Conservation (phyloP, 2,329 filamentous ascomycete species). For the Byssothecium circinans region DNA sequence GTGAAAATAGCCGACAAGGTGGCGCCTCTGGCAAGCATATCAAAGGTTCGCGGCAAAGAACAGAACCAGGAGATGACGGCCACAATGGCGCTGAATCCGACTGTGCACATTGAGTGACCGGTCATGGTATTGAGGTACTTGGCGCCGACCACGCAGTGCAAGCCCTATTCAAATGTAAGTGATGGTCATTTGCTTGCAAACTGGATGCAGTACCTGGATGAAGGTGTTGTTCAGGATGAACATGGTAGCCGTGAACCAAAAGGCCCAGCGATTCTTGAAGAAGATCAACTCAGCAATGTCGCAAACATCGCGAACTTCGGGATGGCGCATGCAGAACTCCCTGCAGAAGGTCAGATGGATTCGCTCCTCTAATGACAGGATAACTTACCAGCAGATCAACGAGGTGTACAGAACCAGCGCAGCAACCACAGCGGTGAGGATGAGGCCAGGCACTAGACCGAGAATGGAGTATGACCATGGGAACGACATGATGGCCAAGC, state of each 20-base stretch:
- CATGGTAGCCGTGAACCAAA: constrained; percentile 74
- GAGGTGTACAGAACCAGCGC: constrained; percentile 82
- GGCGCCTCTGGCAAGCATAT: constrained; percentile 75
- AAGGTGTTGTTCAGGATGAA: constrained; percentile 94
- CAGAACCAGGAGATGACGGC: constrained; percentile 74
- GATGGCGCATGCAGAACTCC: constrained; percentile 89
- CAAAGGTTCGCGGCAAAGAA: constrained; percentile 85
- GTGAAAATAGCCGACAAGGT: constrained; percentile 83
- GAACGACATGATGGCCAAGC: constrained; percentile 91
- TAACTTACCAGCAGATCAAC: constrained; percentile 60
- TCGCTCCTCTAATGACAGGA: not conserved
- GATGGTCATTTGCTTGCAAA: constrained; percentile 9
- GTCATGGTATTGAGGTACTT: constrained; percentile 91
- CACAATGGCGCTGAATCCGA: constrained; percentile 75
- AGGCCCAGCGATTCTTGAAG: constrained; percentile 76
- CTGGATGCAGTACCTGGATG: constrained; percentile 62
- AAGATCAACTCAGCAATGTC: constrained; percentile 96
- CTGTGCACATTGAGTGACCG: constrained; percentile 70
- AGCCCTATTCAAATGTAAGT: constrained; percentile 53
- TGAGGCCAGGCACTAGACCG: constrained; percentile 82
- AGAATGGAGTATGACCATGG: constrained; percentile 89
- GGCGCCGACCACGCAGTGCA: constrained; percentile 82
- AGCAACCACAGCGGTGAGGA: constrained; percentile 78
- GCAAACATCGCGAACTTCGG: constrained; percentile 88
- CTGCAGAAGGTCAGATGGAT: constrained; percentile 47